phyloP scores from a whole-genome alignment of 768 basidiomycete genomes.

The Tylopilus plumbeoviolaceoides region DNA sequence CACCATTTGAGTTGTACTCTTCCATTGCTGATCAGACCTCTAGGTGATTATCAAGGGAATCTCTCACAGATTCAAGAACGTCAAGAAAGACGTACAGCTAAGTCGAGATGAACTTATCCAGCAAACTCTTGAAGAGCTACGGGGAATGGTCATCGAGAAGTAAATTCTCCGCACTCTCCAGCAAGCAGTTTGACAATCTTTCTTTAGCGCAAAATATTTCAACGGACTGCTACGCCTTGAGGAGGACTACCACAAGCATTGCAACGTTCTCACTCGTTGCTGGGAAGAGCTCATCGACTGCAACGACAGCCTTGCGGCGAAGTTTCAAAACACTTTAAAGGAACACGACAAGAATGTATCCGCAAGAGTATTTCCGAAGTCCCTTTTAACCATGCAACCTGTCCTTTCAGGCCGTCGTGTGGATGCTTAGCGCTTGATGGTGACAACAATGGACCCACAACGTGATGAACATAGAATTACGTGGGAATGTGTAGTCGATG shows the following conservation, averaged over 20 bases:
- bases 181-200: conserved; percentile 2
- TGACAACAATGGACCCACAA: neutral
- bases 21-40: conserved; percentile 12
- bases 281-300: conserved; percentile 42
- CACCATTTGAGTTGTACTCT: neutral
- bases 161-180: conserved; percentile 4
- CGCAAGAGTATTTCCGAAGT: conserved; percentile 47
- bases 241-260: conserved; percentile 45
- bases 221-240: conserved; percentile 54
- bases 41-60: conserved; percentile 50
- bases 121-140: conserved; percentile 42
- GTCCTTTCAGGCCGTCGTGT: conserved; percentile 5
- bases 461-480: neutral
- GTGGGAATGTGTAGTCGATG: neutral
- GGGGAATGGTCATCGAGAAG: conserved; percentile 36
- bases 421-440: conserved; percentile 2
- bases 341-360: conserved; percentile 47
- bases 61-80: conserved; percentile 42
- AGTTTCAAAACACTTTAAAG: conserved; percentile 39
- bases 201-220: conserved; percentile 44
- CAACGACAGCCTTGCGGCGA: conserved; percentile 33
- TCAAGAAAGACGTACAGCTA: conserved; percentile 42
- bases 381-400: conserved; percentile 35
- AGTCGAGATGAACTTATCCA: conserved; percentile 46
- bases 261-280: conserved; percentile 36